Evolutionary conservation across 192 early-diverging fungal genomes (phyloP).

Genomic region (Allomyces arbusculus): DNA sequence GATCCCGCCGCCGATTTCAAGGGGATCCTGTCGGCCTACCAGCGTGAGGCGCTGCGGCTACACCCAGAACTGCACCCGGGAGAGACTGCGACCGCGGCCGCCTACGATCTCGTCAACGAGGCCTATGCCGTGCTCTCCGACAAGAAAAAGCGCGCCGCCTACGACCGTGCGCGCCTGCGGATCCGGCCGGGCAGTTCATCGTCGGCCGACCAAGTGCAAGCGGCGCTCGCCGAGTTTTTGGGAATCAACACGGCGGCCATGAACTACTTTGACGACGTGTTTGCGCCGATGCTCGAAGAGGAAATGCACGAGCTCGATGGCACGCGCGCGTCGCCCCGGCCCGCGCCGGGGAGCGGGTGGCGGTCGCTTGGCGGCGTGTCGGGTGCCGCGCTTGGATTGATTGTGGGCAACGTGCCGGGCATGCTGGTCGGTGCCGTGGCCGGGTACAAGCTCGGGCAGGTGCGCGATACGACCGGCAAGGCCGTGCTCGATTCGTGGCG

Average conservation of each 20-base stretch:
- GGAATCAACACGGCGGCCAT: neutral
- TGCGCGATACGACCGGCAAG: neutral
- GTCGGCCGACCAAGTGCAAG: neutral
- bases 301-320: neutral
- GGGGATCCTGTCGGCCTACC: neutral
- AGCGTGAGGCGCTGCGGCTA: neutral
- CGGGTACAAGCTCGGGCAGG: neutral
- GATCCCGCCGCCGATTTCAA: neutral
- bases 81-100: neutral
- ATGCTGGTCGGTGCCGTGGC: neutral
- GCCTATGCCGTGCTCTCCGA: conserved; percentile 94
- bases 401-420: neutral
- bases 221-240: neutral
- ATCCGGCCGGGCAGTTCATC: neutral
- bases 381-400: neutral
- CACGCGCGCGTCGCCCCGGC: neutral
- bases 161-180: conserved; percentile 29
- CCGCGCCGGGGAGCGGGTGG: neutral
- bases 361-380: neutral
- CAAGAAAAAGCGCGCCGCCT: conserved; percentile 65
- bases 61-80: neutral
- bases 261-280: neutral
- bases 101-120: conserved; percentile 18
- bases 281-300: neutral
- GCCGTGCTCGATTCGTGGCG: neutral